phyloP scores from a whole-genome alignment of 352 stramenopile species.

The Phytophthora meadii region DNA sequence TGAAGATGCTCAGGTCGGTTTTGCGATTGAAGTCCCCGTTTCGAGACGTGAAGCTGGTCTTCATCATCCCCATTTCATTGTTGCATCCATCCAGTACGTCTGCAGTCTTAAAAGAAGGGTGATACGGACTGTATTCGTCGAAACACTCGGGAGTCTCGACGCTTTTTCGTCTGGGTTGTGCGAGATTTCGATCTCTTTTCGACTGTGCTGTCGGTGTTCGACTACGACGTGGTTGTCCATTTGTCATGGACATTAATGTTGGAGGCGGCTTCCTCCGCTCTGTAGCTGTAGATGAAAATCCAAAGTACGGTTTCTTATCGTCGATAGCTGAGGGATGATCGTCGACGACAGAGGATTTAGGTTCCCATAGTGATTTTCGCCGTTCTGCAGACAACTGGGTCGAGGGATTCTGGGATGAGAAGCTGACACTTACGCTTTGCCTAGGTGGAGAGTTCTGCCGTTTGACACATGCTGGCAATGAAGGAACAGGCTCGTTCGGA shows the following conservation, averaged over 20 bases:
- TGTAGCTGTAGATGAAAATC: conserved; percentile 5
- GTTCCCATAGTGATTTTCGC: conserved; percentile 38
- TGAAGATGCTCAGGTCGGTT: conserved; percentile 84
- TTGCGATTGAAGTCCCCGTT: conserved; percentile 30
- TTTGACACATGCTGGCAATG: conserved; percentile 20
- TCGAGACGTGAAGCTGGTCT: conserved; percentile 1
- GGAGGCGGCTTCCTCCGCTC: conserved; percentile 17
- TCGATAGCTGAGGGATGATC: conserved; percentile 6
- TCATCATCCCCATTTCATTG: conserved; percentile 25
- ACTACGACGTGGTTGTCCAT: not conserved
- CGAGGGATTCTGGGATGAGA: not conserved
- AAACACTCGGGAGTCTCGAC: conserved; percentile 64
- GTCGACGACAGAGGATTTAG: conserved; percentile 3
- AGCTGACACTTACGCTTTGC: not conserved
- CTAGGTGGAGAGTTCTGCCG: conserved; percentile 1
- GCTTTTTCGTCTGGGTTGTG: conserved; percentile 16
- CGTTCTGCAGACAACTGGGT: conserved; percentile 24
- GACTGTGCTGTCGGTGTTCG: conserved; percentile 18
- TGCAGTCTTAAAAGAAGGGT: conserved; percentile 59
- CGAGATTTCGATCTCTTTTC: conserved; percentile 15
- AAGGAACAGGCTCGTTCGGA: conserved; percentile 35
- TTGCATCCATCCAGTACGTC: conserved; percentile 48
- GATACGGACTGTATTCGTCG: conserved; percentile 84
- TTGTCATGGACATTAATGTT: not conserved
- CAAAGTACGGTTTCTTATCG: conserved; percentile 30